Percentiles rank a stretch among this genome's conserved stretches.
phyloP scores from a whole-genome alignment of 371 early-diverging fungal species.

The Mortierella sp. region DNA sequence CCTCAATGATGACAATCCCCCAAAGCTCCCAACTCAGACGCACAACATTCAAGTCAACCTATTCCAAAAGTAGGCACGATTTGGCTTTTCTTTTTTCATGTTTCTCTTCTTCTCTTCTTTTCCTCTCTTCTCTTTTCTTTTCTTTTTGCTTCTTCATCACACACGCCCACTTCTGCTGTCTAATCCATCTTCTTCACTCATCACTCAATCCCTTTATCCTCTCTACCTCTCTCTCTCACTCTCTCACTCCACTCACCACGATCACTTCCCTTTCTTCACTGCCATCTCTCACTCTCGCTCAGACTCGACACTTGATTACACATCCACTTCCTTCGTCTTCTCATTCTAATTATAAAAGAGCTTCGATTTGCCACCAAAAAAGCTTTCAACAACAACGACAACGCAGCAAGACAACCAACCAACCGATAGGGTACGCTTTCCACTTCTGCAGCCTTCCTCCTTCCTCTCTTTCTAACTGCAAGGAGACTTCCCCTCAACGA shows the following conservation, averaged over 20 bases:
- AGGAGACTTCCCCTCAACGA: neutral
- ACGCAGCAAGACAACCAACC: neutral
- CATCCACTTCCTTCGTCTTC: neutral
- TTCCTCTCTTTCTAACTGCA: neutral
- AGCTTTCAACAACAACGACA: neutral
- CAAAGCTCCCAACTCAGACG: neutral
- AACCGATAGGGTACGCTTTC: neutral
- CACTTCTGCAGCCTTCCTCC: neutral
- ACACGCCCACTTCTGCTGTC: no score
- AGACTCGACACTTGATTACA: neutral
- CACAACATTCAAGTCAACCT: neutral
- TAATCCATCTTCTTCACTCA: neutral
- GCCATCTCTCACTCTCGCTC: neutral
- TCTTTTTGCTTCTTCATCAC: neutral
- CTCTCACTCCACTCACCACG: neutral
- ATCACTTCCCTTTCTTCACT: neutral
- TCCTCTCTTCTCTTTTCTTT: neutral
- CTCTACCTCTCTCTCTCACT: conserved; percentile 11
- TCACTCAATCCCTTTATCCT: neutral
- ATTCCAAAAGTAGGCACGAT: neutral
- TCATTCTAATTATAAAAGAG: neutral
- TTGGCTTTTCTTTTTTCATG: neutral
- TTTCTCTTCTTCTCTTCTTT: neutral
- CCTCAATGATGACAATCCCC: neutral
- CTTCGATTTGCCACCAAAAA: neutral